Evolutionary conservation across 306 rosid genomes (phyloP).

Genomic region (Cercis canadensis): DNA sequence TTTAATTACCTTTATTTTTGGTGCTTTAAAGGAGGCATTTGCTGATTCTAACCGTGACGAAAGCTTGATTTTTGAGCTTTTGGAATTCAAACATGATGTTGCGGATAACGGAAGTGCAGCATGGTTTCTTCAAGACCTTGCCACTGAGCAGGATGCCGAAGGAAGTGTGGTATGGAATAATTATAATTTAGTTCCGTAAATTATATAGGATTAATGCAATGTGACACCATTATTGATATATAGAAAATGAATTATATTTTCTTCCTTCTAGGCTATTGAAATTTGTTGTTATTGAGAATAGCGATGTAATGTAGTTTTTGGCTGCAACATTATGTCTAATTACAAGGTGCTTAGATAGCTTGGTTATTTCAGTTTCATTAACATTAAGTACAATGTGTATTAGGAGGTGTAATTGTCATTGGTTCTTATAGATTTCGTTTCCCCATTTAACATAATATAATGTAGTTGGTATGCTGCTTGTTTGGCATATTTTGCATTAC

Average conservation of each 20-base stretch:
- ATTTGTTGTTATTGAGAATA: constrained; percentile 10
- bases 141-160: constrained; percentile 78
- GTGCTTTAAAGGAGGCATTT: constrained; percentile 64
- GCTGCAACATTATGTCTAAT: too few species aligned
- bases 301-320: too few species aligned
- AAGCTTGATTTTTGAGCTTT: constrained; percentile 83
- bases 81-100: constrained; percentile 72
- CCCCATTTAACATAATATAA: constrained; percentile 1
- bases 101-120: constrained; percentile 78
- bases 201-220: constrained; percentile 1
- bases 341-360: background rate
- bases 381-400: background rate
- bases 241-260: constrained; percentile 8
- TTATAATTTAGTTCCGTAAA: constrained; percentile 22
- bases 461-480: too few species aligned
- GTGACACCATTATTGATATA: constrained; percentile 12
- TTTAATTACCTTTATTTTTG: constrained; percentile 16
- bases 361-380: background rate
- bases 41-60: constrained; percentile 80
- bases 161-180: constrained; percentile 64
- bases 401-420: constrained; percentile 29
- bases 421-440: background rate
- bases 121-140: constrained; percentile 96
- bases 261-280: background rate
- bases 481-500: too few species aligned